A percentile compares a stretch with the other conserved stretches of the same genome.
Evolutionary conservation across 441 rosid genomes (phyloP).

Genomic region (Adansonia grandidieri): DNA sequence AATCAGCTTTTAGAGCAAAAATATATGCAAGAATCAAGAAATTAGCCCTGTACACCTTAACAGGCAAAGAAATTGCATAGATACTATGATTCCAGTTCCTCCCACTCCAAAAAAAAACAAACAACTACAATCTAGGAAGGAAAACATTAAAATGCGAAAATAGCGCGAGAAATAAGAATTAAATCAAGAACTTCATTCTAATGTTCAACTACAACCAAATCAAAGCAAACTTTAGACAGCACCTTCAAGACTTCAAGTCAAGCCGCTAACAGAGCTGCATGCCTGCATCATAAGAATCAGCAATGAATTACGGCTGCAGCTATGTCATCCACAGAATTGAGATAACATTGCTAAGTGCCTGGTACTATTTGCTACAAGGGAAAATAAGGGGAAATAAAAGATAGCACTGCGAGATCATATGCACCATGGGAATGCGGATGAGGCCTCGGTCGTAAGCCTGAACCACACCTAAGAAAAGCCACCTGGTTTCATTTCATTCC

Average conservation of each 20-base stretch:
- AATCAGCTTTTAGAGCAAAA: neutral
- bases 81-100: neutral
- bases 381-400: neutral
- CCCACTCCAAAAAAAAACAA: neutral
- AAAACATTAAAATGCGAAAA: neutral
- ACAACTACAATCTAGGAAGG: neutral
- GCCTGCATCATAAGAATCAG: neutral
- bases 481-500: slow-evolving; percentile 1
- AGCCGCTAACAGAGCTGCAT: slow-evolving; percentile 14
- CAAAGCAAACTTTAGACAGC: neutral
- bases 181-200: neutral
- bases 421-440: neutral
- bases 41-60: neutral
- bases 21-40: neutral
- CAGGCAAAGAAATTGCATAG: slow-evolving; percentile 13
- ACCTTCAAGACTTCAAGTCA: neutral
- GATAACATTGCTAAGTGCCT: neutral
- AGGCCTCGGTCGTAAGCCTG: neutral
- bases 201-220: neutral
- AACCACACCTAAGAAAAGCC: neutral
- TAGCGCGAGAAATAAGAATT: neutral
- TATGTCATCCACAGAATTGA: neutral
- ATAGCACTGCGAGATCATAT: neutral
- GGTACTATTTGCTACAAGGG: neutral
- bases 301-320: neutral